Evolutionary conservation across 176 grass and related monocot genomes (phyloP), one percentile per base, ranked within the genome.

Genomic region (Coix lacrymajobi): DNA sequence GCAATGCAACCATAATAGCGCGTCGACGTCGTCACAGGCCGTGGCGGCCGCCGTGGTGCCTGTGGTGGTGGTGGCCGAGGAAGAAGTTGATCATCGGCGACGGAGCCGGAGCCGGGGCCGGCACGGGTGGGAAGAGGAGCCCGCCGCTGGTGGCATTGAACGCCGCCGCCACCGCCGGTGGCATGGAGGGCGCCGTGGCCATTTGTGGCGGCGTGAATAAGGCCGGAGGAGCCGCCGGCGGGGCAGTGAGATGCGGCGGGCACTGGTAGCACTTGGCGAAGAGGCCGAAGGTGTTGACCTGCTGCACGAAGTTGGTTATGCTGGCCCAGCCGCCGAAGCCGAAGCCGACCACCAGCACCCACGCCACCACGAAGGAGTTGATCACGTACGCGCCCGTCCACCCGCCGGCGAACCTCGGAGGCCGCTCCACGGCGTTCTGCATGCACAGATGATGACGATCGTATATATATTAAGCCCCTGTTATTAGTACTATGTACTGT

Each of bases 251-350:
- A 33, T 54, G 82, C 6, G 90, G 92, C 10, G 92, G 95, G 78
- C 95, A 97, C 45, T 97, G 95, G 64, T 97, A 97, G 75, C 95
- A 97, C 74, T 97, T 97, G 66, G 95, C 89, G 84, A 97, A 97
- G 49, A 97, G 90, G 34, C 95, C 95, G 29, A 97, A 97, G 1
- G 88, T 78, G 85, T 88, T 63, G 29, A 98, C 89, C 66, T 98
- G 96, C 75, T 70, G 91, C 51, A 98, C 68, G 76, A 98, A 98
- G 83, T 98, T 98, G 61, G 92, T 98, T 34, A 98, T 83, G 91
- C 96, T 98, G 26, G 96, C 96, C 96, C 96, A 98, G 6, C 96
- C 96, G 6, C 96, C 96, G 54, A 98, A 90, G 2, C 96, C 96
- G 77, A 98, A 98, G 13, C 96, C 96, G 4, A 98, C 96, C 32